Percentiles rank a stretch among this genome's conserved stretches.
These are phyloP conservation scores for Pseudopyrenochaeta lycopersici DNA, from an alignment of 2,329 filamentous ascomycete genomes.

Conservation along the genomic window DNA sequence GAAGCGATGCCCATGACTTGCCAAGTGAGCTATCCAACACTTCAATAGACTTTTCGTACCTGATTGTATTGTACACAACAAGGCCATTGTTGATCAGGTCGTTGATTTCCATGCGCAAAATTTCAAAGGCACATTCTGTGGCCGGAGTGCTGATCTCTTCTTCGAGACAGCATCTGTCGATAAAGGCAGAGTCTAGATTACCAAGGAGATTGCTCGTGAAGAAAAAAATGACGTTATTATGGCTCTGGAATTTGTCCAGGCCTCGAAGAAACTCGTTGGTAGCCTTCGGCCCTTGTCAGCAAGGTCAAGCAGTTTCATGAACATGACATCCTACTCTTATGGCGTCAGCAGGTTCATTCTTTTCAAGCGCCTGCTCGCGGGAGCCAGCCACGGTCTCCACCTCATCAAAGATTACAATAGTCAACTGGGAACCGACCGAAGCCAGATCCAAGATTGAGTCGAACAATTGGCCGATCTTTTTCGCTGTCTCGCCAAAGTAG, in stretches of 20 bases:
- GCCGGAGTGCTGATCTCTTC: constrained; percentile 55
- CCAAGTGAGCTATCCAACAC: neutral
- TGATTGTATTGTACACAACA: neutral
- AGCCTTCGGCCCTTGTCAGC: constrained; percentile 34
- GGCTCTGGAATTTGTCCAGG: constrained; percentile 55
- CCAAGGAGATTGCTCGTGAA: constrained; percentile 61
- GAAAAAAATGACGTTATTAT: constrained; percentile 58
- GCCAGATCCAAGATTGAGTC: constrained; percentile 48
- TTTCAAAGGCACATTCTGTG: constrained; percentile 55
- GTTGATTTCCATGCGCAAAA: constrained; percentile 59
- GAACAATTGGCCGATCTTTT: constrained; percentile 55
- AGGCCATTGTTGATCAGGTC: neutral
- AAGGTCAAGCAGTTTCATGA: neutral
- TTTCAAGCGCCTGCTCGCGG: constrained; percentile 50
- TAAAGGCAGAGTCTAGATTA: constrained; percentile 58
- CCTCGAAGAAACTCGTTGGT: constrained; percentile 61
- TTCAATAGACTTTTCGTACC: neutral
- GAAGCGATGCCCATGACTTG: neutral
- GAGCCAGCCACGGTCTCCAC: constrained; percentile 59
- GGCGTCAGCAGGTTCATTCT: constrained; percentile 57
- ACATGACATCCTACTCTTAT: constrained; percentile 46
- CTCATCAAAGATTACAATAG: constrained; percentile 61
- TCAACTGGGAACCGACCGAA: constrained; percentile 52
- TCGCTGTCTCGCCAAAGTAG: constrained; percentile 59
- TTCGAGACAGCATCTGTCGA: constrained; percentile 60